Evolutionary conservation across 345 rosid species (phyloP), one percentile per base, ranked within the genome.

Genomic region (Pelargonium nanum): DNA sequence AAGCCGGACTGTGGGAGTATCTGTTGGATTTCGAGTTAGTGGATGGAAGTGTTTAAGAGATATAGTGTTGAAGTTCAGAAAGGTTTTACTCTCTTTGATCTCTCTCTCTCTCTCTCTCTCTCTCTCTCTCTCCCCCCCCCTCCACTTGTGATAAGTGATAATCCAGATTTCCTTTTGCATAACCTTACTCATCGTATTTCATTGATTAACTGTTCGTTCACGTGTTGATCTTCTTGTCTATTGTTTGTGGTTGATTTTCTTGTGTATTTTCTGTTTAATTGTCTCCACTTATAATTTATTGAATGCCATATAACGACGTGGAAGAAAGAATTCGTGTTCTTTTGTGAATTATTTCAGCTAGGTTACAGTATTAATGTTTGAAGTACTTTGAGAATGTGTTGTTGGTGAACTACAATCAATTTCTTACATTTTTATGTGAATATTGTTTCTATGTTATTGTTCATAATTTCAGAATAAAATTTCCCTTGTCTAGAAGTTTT

Each of bases 21-120:
- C 90, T 26, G 82, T 93, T 65, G 78, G 72, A 64, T 87, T 93
- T 44, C 91, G 90, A 19, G 79, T 89, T 74, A 90, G 88, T 26
- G 92, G 99, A 58, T 93, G 97, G 99, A 93, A 89, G 78, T 87
- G 92, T 62, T 73, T 93, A 56, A 80, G 81, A 63, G 96, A 93
- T 65, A 78, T 93, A 1, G 80, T 83, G 50, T 88, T 93, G 72
- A 89, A 83, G 82, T 87, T 87, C 69, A 75, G 79, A 25, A 93
- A 93, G 99, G 99, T 93, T 58, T 65, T 61, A 23, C 40, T 55
- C 65, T 24, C 60, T 51, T 26, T 57, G 26, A 9, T 23, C 4
- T 53, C 12, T 21, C 73, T 66, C 45, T 6, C 24, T 66, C 59
- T 61, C 19, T 45, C 30, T 19, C 6, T 44, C 48, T 40, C 48